Conservation (phyloP, 805 yeast species). For the Saitoella complicata region DNA sequence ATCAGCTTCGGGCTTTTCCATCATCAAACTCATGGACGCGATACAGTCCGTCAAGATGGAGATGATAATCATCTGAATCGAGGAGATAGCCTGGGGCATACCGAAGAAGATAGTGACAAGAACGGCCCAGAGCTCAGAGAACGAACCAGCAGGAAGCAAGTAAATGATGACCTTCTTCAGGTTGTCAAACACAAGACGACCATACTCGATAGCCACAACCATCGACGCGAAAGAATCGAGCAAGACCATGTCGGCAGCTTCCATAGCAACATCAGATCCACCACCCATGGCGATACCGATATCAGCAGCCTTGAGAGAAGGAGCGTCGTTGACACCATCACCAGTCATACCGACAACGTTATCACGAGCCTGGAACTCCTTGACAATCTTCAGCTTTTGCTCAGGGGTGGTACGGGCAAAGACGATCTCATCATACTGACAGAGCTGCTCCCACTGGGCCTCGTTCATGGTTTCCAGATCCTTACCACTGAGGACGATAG, state of each 20-base stretch:
- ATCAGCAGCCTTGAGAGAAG: conserved; percentile 59
- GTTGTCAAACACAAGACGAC: conserved; percentile 44
- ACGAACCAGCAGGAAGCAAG: conserved; percentile 38
- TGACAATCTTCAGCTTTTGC: conserved; percentile 34
- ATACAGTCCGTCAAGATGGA: conserved; percentile 4
- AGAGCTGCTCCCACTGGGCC: conserved; percentile 28
- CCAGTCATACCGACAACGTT: conserved; percentile 61
- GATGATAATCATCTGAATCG: conserved; percentile 36
- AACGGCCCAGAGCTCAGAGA: conserved; percentile 36
- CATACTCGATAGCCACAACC: conserved; percentile 82
- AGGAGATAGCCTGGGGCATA: conserved; percentile 32
- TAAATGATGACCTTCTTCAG: conserved; percentile 32
- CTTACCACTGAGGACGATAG: conserved; percentile 6
- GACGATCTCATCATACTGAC: conserved; percentile 27
- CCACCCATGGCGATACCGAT: conserved; percentile 64
- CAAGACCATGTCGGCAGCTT: conserved; percentile 58
- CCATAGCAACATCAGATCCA: conserved; percentile 61
- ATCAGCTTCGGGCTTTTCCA: conserved; percentile 28
- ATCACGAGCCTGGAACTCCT: conserved; percentile 27
- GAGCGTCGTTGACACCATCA: conserved; percentile 74
- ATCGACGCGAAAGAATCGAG: conserved; percentile 44
- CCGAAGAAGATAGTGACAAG: conserved; percentile 33
- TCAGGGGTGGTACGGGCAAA: conserved; percentile 30
- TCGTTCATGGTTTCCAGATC: conserved; percentile 13
- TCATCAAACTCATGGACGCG: too few relatives aligned